phyloP scores from a whole-genome alignment of 148 eudicot species.

The Dianthus caryophyllus region DNA sequence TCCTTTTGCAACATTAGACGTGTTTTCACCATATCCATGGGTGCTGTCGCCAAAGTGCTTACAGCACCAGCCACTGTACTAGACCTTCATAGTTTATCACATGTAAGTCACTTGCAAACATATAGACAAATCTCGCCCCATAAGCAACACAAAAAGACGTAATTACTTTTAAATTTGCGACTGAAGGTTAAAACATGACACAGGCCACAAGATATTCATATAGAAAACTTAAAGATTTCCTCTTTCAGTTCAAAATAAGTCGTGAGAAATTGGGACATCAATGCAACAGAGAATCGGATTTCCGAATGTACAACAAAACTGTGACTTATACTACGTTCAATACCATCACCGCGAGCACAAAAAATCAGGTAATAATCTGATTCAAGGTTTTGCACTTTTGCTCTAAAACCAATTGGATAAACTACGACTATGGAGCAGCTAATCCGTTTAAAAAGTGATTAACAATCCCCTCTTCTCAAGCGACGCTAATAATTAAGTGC shows the following conservation, averaged over 20 bases:
- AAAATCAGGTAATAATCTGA: background rate
- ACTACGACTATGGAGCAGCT: background rate
- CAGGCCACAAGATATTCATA: background rate
- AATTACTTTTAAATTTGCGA: background rate
- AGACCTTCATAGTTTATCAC: slow-evolving; percentile 50
- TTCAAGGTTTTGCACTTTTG: background rate
- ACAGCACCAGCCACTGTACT: slow-evolving; percentile 71
- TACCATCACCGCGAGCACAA: no score
- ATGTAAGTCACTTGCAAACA: background rate
- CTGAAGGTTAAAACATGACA: background rate
- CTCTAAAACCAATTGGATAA: background rate
- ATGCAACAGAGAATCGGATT: no score
- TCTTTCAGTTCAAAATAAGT: no score
- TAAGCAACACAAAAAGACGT: background rate
- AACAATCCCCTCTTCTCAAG: background rate
- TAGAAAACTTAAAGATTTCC: background rate
- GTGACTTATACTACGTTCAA: no score
- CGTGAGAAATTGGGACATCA: no score
- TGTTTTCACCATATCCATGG: slow-evolving; percentile 88
- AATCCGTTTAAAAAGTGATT: background rate
- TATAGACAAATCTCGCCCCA: background rate
- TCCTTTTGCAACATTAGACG: slow-evolving; percentile 88
- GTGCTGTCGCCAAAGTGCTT: slow-evolving; percentile 84
- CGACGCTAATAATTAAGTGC: no score
- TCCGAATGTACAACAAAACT: no score